Percentiles rank a stretch among this genome's conserved stretches.
Evolutionary conservation across 2,329 filamentous ascomycete species (phyloP).

Genomic region (Aspergillus ustus): DNA sequence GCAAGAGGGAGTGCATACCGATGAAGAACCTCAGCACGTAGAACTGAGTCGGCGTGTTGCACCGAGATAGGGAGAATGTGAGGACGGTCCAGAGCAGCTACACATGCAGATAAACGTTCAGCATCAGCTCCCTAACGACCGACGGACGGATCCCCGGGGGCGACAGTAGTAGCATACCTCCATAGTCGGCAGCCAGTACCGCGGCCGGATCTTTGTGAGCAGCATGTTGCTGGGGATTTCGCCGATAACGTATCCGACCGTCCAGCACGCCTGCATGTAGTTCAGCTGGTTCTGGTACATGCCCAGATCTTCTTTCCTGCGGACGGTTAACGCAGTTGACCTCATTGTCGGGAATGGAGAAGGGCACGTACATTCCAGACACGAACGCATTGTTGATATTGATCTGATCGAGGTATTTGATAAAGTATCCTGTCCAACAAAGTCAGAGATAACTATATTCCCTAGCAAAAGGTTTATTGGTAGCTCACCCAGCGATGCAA

Average conservation of each 20-base stretch:
- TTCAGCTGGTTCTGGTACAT: slow-evolving; percentile 61
- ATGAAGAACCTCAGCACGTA: slow-evolving; percentile 56
- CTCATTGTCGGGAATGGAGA: neutral
- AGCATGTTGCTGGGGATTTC: slow-evolving; percentile 58
- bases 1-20: slow-evolving; percentile 31
- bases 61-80: slow-evolving; percentile 51
- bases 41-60: slow-evolving; percentile 49
- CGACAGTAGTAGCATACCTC: slow-evolving; percentile 37
- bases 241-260: slow-evolving; percentile 63
- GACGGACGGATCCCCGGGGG: neutral
- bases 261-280: slow-evolving; percentile 62
- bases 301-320: slow-evolving; percentile 57
- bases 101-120: neutral
- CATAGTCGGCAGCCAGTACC: slow-evolving; percentile 54
- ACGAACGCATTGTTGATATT: slow-evolving; percentile 55
- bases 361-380: slow-evolving; percentile 47
- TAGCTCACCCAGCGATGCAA: slow-evolving; percentile 47
- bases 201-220: slow-evolving; percentile 53
- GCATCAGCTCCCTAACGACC: neutral
- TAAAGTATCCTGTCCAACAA: slow-evolving; percentile 50
- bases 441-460: neutral
- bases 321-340: neutral
- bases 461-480: neutral
- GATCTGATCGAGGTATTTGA: slow-evolving; percentile 54
- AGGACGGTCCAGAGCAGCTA: slow-evolving; percentile 54